phyloP scores from a whole-genome alignment of 805 yeast species.

The Kurtzmaniella fragi region DNA sequence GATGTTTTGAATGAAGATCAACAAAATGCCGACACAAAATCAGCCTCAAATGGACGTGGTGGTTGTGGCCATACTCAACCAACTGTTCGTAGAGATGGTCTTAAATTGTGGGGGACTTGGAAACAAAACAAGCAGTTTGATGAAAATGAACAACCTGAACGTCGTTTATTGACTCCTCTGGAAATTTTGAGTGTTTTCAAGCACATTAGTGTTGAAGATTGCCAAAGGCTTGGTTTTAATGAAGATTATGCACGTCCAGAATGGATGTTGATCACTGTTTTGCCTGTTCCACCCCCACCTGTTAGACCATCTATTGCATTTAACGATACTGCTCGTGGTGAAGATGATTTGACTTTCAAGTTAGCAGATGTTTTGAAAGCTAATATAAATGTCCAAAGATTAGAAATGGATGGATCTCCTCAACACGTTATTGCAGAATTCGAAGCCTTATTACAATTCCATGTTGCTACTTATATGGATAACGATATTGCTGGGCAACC shows the following conservation, averaged over 20 bases:
- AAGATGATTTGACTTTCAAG: conserved; percentile 97
- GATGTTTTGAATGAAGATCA: conserved; percentile 65
- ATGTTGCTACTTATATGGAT: conserved; percentile 99
- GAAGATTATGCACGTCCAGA: conserved; percentile 98
- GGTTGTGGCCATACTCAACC: conserved; percentile 99
- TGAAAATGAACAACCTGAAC: conserved; percentile 87
- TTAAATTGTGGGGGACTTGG: conserved; percentile 98
- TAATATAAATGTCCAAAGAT: conserved; percentile 91
- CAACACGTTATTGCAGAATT: conserved; percentile 97
- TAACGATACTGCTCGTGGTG: conserved; percentile 97
- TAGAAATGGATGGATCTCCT: conserved; percentile 98
- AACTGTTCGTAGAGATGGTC: conserved; percentile 89
- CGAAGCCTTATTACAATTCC: conserved; percentile 92
- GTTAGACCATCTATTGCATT: conserved; percentile 98
- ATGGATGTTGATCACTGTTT: conserved; percentile 95
- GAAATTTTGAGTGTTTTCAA: conserved; percentile 89
- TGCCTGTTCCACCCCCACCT: conserved; percentile 99
- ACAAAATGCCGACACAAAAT: conserved; percentile 23
- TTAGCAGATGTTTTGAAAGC: conserved; percentile 96
- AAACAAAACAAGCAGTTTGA: conserved; percentile 79
- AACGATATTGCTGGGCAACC: conserved; percentile 99
- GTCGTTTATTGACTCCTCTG: conserved; percentile 78
- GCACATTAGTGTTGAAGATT: conserved; percentile 84
- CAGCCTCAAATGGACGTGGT: conserved; percentile 62
- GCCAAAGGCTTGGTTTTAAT: conserved; percentile 78